phyloP scores from a whole-genome alignment of 2,329 filamentous ascomycete genomes.

The Cladobotryum mycophilum region DNA sequence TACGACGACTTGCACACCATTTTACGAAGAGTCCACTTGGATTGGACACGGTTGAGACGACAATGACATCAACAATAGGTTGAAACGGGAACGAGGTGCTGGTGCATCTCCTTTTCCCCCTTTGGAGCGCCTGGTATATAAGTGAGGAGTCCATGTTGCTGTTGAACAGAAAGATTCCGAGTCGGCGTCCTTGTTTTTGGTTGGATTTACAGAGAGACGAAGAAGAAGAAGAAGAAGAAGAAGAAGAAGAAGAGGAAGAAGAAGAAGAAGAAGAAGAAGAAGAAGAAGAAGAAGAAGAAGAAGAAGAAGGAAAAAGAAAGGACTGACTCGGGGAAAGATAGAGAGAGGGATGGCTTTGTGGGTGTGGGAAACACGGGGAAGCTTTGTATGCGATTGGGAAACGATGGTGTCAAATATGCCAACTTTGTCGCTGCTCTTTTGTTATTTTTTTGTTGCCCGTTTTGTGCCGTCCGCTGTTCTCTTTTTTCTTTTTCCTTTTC shows the following conservation, averaged over 20 bases:
- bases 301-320: neutral
- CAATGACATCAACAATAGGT: conserved; percentile 1
- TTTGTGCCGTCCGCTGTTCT: conserved; percentile 18
- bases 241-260: conserved; percentile 1
- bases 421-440: conserved; percentile 1
- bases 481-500: conserved; percentile 18
- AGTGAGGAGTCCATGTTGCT: conserved; percentile 10
- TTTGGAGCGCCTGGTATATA: conserved; percentile 12
- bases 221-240: conserved; percentile 5
- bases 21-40: conserved; percentile 18
- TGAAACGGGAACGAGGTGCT: conserved; percentile 9
- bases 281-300: conserved; percentile 1
- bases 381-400: conserved; percentile 8
- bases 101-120: conserved; percentile 12
- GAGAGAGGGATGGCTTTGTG: neutral
- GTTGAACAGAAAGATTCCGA: conserved; percentile 10
- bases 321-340: conserved; percentile 1
- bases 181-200: conserved; percentile 8
- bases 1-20: conserved; percentile 25
- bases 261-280: conserved; percentile 1
- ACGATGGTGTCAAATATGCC: conserved; percentile 6
- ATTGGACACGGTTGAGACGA: conserved; percentile 10
- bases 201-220: conserved; percentile 9
- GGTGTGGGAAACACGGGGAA: conserved; percentile 9
- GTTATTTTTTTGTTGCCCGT: conserved; percentile 6